Conservation (phyloP, 345 rosid genomes). For the Camelina hispida region DNA sequence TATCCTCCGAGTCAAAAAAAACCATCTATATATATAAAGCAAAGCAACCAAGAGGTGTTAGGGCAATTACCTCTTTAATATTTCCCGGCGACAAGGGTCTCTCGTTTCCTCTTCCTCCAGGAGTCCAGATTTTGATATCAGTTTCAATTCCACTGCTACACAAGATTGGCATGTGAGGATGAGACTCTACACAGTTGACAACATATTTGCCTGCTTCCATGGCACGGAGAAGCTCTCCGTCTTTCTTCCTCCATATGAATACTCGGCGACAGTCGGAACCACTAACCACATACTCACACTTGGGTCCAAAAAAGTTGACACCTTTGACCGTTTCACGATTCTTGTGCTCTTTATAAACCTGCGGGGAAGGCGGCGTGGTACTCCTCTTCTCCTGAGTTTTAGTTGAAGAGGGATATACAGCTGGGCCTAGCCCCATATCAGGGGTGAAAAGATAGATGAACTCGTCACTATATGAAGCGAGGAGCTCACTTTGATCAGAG, state of each 20-base stretch:
- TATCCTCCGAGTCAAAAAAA: conserved; percentile 7
- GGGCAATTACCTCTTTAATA: conserved; percentile 56
- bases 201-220: conserved; percentile 78
- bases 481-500: conserved; percentile 89
- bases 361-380: conserved; percentile 40
- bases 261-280: conserved; percentile 94
- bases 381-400: conserved; percentile 19
- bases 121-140: conserved; percentile 88
- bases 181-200: conserved; percentile 83
- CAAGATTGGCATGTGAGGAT: conserved; percentile 71
- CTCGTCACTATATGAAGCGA: conserved; percentile 74
- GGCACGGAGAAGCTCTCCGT: conserved; percentile 80
- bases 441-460: conserved; percentile 73
- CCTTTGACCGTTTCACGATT: conserved; percentile 80
- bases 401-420: conserved; percentile 57
- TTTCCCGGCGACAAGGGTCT: conserved; percentile 61
- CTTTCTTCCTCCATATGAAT: conserved; percentile 90
- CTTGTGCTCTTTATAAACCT: conserved; percentile 73
- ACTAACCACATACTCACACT: conserved; percentile 87
- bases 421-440: conserved; percentile 79
- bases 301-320: conserved; percentile 84
- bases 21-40: neutral
- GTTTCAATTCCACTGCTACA: conserved; percentile 84
- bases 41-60: neutral
- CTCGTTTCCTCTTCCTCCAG: conserved; percentile 64